Evolutionary conservation across 768 basidiomycete species (phyloP).

Genomic region (Dendrothele bispora): DNA sequence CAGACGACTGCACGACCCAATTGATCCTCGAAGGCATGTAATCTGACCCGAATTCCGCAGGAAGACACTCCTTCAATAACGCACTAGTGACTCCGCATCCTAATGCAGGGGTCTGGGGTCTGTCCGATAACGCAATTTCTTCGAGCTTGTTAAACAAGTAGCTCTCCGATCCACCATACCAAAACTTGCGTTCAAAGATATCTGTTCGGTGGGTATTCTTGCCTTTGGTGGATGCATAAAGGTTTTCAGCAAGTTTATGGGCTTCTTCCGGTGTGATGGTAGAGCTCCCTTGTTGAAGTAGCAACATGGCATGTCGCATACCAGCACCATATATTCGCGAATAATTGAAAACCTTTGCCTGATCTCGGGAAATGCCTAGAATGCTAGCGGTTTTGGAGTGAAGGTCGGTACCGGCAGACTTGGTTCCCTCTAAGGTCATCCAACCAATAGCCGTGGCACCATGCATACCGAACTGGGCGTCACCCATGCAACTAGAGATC

Average conservation of each 20-base stretch:
- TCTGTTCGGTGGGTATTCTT: constrained; percentile 77
- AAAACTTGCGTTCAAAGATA: constrained; percentile 82
- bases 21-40: constrained; percentile 98
- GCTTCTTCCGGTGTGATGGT: constrained; percentile 78
- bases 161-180: constrained; percentile 96
- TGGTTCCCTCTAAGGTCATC: constrained; percentile 99
- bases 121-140: constrained; percentile 84
- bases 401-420: constrained; percentile 90
- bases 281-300: constrained; percentile 84
- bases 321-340: constrained; percentile 99
- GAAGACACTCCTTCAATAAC: constrained; percentile 86
- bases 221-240: constrained; percentile 94
- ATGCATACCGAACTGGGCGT: constrained; percentile 95
- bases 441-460: constrained; percentile 96
- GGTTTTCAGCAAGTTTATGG: constrained; percentile 73
- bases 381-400: constrained; percentile 96
- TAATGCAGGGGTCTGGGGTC: constrained; percentile 88
- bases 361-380: constrained; percentile 88
- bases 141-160: constrained; percentile 98
- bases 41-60: constrained; percentile 76
- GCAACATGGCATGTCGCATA: constrained; percentile 87
- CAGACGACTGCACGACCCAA: constrained; percentile 99
- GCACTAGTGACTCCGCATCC: constrained; percentile 94
- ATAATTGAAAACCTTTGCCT: constrained; percentile 99
- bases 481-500: constrained; percentile 99